These are phyloP conservation scores for Parachaetomium inaequale DNA, from an alignment of 495 filamentous ascomycete genomes.

Conservation along the genomic window DNA sequence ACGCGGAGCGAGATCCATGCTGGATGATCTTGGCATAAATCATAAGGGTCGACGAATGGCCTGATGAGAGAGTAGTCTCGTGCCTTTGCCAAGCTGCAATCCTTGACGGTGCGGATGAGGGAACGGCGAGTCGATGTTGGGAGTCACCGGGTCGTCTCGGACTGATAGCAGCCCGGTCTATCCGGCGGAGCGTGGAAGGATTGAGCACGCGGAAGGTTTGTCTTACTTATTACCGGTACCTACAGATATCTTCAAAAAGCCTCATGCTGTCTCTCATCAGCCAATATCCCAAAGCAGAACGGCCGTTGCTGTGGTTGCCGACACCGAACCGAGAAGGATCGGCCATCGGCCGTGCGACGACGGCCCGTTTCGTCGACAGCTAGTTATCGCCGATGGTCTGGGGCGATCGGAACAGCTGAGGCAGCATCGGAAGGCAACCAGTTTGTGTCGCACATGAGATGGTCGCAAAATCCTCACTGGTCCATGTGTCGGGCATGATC, in stretches of 20 bases:
- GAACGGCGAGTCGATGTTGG: background rate
- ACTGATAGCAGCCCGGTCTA: background rate
- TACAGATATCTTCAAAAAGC: no score
- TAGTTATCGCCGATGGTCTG: no score
- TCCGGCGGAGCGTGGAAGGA: no score
- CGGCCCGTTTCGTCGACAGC: background rate
- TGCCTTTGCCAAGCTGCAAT: no score
- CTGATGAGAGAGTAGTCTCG: no score
- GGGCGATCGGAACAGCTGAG: background rate
- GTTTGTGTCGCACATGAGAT: background rate
- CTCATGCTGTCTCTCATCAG: no score
- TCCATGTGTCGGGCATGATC: background rate
- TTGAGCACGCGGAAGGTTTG: no score
- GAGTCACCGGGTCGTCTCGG: background rate
- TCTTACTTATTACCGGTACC: no score
- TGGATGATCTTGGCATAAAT: background rate
- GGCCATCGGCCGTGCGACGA: background rate
- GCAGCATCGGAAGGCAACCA: background rate
- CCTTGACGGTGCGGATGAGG: no score
- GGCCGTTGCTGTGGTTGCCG: background rate
- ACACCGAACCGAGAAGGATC: background rate
- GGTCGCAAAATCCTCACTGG: background rate
- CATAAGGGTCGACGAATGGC: no score
- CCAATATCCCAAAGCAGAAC: no score
- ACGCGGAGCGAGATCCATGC: background rate